These are phyloP conservation scores for Elaphomyces granulatus DNA, from an alignment of 495 filamentous ascomycete species.

Conservation along the genomic window DNA sequence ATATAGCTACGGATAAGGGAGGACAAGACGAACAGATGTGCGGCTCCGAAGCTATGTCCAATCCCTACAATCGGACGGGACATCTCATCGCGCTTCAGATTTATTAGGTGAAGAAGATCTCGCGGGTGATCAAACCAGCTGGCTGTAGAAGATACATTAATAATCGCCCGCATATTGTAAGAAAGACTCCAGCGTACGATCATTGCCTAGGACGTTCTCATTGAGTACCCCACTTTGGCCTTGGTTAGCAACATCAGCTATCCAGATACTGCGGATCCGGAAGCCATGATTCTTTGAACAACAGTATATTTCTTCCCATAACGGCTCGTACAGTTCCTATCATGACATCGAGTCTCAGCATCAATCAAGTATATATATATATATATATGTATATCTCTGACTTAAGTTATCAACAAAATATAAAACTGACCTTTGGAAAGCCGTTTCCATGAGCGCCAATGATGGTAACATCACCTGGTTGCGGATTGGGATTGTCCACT, in stretches of 20 bases:
- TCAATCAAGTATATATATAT: no score
- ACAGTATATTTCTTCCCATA: slow-evolving; percentile 62
- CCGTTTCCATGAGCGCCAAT: slow-evolving; percentile 77
- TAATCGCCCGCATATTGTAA: slow-evolving; percentile 1
- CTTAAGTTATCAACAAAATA: no score
- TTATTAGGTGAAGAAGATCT: slow-evolving; percentile 79
- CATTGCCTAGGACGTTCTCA: slow-evolving; percentile 58
- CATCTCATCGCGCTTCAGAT: slow-evolving; percentile 70
- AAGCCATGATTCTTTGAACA: slow-evolving; percentile 41
- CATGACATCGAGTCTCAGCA: no score
- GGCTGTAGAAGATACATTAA: slow-evolving; percentile 27
- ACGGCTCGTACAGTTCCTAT: slow-evolving; percentile 79
- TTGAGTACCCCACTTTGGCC: slow-evolving; percentile 65
- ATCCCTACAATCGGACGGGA: slow-evolving; percentile 77
- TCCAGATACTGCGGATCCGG: slow-evolving; percentile 69
- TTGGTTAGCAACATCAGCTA: slow-evolving; percentile 67
- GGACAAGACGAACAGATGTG: slow-evolving; percentile 35
- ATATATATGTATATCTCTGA: no score
- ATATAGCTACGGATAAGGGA: no score
- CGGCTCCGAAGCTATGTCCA: slow-evolving; percentile 81
- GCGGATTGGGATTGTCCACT: slow-evolving; percentile 44
- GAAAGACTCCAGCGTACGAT: slow-evolving; percentile 36
- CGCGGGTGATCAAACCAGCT: slow-evolving; percentile 78
- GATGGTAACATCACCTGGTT: slow-evolving; percentile 66
- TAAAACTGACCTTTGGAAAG: slow-evolving; percentile 57